Evolutionary conservation across 2,329 filamentous ascomycete genomes (phyloP), one percentile per base, ranked within the genome.

Genomic region (Botrytis tulipae): DNA sequence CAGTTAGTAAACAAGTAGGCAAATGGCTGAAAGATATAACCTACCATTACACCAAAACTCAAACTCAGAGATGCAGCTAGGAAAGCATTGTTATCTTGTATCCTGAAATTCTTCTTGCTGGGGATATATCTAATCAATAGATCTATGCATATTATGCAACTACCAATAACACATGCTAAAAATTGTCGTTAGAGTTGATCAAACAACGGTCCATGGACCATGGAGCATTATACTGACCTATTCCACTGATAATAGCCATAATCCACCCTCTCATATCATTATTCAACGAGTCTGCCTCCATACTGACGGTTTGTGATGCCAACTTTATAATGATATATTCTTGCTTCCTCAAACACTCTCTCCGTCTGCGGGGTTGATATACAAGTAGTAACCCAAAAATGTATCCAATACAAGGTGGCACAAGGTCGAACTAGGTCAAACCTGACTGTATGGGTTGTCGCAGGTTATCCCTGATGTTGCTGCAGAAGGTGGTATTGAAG

Each of bases 261-360:
- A 98, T 91, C 95, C 95, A 98, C 79, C 96, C 95, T 76, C 94
- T 90, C 76, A 91, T 91, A 84, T 98, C 95, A 84, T 95, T 96
- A 81, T 90, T 87, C 76, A 92, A 73, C 2, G 51, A 68, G 1
- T 73, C 29, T 57, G 65, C 61, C 66, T 77, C 76, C 77, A 78
- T 78, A 54, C 76, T 71, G 18, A 70, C 22, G 16, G 32, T 37
- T 18, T 40, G 61, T 42, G 40, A 32, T 42, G 40, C 48, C 65
- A 67, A 35, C 35, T 61, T 4, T 42, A 16, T 22, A 5, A 42
- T 22, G 66, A 68, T 68, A 42, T 57, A 32, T 32, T 32, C 42
- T 10, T 48, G 25, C n/a, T 37, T 44, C 29, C n/a, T 35, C 35
- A 12, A 32, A 37, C 16, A 12, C 14, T 57, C 25, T 40, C 29